Evolutionary conservation across 2,329 filamentous ascomycete species (phyloP).

Genomic region (Westerdykella aurantiaca): DNA sequence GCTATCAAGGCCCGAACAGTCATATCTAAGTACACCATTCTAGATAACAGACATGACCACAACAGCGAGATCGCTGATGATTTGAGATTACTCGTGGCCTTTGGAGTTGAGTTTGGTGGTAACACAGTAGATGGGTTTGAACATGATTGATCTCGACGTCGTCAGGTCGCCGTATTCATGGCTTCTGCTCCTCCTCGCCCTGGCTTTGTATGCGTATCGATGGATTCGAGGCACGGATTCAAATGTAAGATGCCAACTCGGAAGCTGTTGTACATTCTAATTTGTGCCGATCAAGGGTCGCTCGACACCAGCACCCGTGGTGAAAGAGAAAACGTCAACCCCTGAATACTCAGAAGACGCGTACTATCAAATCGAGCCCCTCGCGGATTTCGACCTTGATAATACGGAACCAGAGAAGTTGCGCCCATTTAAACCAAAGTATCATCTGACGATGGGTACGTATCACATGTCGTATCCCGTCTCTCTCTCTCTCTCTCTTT

Average conservation of each 20-base stretch:
- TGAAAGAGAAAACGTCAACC: not conserved
- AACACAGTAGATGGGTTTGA: too few species aligned
- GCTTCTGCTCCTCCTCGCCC: not conserved
- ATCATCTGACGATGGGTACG: slow-evolving; percentile 59
- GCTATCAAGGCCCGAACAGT: too few species aligned
- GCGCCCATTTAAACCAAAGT: slow-evolving; percentile 56
- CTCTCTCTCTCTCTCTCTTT: not conserved
- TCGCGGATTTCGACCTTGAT: slow-evolving; percentile 48
- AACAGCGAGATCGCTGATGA: too few species aligned
- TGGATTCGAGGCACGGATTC: not conserved
- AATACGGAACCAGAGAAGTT: slow-evolving; percentile 49
- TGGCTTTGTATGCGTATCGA: not conserved
- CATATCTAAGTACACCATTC: too few species aligned
- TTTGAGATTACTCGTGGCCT: too few species aligned
- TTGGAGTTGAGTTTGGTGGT: too few species aligned
- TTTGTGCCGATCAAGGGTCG: not conserved
- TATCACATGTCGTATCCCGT: not conserved
- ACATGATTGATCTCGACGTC: too few species aligned
- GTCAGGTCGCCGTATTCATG: not conserved
- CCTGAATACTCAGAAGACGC: slow-evolving; percentile 16
- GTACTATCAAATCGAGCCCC: slow-evolving; percentile 42
- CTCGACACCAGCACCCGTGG: not conserved
- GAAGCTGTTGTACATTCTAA: not conserved
- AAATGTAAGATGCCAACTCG: not conserved
- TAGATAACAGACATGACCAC: too few species aligned